A percentile compares a stretch with the other conserved stretches of the same genome.
These are phyloP conservation scores for Diaporthe capsici DNA, from an alignment of 2,329 filamentous ascomycete species.

Conservation along the genomic window DNA sequence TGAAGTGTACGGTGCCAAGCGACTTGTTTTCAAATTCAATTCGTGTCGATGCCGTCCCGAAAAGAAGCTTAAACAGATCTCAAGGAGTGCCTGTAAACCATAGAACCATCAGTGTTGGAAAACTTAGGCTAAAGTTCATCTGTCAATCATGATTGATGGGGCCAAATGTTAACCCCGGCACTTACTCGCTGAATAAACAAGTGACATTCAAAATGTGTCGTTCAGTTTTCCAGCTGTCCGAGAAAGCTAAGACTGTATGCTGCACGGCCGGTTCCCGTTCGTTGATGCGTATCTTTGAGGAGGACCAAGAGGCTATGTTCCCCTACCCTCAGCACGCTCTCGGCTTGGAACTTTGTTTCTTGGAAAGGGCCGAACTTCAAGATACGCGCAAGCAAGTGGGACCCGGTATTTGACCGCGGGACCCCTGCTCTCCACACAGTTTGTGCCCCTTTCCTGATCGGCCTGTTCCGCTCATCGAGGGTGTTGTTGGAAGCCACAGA, in stretches of 20 bases:
- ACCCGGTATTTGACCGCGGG: neutral
- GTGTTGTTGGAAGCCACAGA: neutral
- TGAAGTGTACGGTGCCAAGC: neutral
- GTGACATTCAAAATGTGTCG: no score
- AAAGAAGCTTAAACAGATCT: slow-evolving; percentile 6
- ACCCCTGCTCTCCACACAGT: slow-evolving; percentile 10
- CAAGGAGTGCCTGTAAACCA: neutral
- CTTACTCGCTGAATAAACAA: no score
- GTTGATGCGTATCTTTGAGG: no score
- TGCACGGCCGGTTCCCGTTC: neutral
- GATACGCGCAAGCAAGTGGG: slow-evolving; percentile 16
- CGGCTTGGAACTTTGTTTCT: neutral
- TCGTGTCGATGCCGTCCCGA: neutral
- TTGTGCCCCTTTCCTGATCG: neutral
- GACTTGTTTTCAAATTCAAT: neutral
- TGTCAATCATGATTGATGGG: neutral
- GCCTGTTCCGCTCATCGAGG: neutral
- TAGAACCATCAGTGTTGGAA: neutral
- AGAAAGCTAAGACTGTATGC: neutral
- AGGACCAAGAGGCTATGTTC: no score
- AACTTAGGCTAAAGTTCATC: neutral
- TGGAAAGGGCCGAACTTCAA: neutral
- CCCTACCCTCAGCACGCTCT: neutral
- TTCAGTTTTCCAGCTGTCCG: neutral
- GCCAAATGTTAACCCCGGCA: neutral